A percentile compares a stretch with the other conserved stretches of the same genome.
Evolutionary conservation across 2,329 filamentous ascomycete species (phyloP).

Genomic region (Colletotrichum siamense): DNA sequence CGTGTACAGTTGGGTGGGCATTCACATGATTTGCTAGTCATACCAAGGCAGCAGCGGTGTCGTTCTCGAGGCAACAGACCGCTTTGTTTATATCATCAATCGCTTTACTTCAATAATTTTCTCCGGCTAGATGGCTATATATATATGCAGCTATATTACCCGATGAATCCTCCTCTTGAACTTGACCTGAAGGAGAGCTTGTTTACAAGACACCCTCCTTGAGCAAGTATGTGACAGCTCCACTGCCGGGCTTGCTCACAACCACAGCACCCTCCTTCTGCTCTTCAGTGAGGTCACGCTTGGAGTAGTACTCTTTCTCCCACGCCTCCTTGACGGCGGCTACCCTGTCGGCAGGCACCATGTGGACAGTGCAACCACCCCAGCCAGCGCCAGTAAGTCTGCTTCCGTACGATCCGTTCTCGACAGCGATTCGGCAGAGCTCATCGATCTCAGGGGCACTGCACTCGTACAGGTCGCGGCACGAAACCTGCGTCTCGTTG

Average conservation of each 20-base stretch:
- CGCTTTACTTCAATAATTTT: background rate
- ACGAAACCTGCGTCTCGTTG: constrained; percentile 89
- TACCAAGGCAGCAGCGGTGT: background rate
- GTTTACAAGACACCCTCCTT: constrained; percentile 26
- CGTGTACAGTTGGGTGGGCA: background rate
- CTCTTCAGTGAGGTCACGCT: constrained; percentile 69
- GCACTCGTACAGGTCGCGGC: constrained; percentile 87
- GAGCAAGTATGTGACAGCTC: constrained; percentile 62
- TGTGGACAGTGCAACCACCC: constrained; percentile 95
- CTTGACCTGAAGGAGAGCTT: too few species aligned
- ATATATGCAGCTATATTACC: background rate
- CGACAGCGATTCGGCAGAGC: constrained; percentile 79
- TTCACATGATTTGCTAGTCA: background rate
- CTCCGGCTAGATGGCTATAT: background rate
- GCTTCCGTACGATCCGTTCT: constrained; percentile 82
- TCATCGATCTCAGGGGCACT: constrained; percentile 92
- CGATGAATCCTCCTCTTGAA: background rate
- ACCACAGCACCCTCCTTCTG: constrained; percentile 82
- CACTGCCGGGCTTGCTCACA: constrained; percentile 84
- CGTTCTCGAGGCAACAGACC: background rate
- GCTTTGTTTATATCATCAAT: background rate
- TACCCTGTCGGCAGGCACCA: constrained; percentile 85
- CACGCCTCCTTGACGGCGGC: constrained; percentile 78
- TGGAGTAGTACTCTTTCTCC: constrained; percentile 82
- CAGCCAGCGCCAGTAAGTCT: constrained; percentile 92